Evolutionary conservation across 2,329 filamentous ascomycete genomes (phyloP).

Genomic region (Pezicula rhizophila): DNA sequence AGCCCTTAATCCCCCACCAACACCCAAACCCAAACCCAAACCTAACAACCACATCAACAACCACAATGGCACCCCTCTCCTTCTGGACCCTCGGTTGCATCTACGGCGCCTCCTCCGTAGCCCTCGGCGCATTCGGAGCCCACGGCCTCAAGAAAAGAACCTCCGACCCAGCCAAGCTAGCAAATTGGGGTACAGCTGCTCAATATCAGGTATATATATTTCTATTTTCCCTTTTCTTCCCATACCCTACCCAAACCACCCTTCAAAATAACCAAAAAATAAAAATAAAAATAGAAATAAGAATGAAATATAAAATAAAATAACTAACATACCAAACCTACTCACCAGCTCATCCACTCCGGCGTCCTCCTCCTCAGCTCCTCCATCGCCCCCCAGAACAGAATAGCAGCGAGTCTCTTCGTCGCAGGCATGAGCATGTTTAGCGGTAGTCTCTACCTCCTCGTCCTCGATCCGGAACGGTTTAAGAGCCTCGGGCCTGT

Average conservation of each 20-base stretch:
- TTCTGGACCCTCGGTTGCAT: conserved; percentile 59
- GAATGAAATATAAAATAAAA: too few species aligned
- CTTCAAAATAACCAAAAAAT: too few species aligned
- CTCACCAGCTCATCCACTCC: conserved; percentile 55
- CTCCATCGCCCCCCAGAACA: conserved; percentile 45
- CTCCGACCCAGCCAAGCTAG: conserved; percentile 49
- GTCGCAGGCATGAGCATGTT: conserved; percentile 63
- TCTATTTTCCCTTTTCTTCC: conserved; percentile 1
- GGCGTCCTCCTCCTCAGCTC: conserved; percentile 51
- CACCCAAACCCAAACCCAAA: too few species aligned
- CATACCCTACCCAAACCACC: background rate
- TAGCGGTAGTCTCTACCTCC: conserved; percentile 58
- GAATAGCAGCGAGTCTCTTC: conserved; percentile 51
- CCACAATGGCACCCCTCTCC: conserved; percentile 16
- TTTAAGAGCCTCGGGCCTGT: conserved; percentile 57
- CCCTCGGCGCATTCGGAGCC: conserved; percentile 60
- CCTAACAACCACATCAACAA: background rate
- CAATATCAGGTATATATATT: conserved; percentile 53
- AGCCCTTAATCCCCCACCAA: too few species aligned
- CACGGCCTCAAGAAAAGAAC: conserved; percentile 60
- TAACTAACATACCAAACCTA: too few species aligned
- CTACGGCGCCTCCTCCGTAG: conserved; percentile 55
- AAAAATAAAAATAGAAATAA: too few species aligned
- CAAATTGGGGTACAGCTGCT: conserved; percentile 58
- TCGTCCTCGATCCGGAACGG: conserved; percentile 54